Evolutionary conservation across 2,329 filamentous ascomycete species (phyloP), one percentile per base, ranked within the genome.

Genomic region (Bipolaris gigantea): DNA sequence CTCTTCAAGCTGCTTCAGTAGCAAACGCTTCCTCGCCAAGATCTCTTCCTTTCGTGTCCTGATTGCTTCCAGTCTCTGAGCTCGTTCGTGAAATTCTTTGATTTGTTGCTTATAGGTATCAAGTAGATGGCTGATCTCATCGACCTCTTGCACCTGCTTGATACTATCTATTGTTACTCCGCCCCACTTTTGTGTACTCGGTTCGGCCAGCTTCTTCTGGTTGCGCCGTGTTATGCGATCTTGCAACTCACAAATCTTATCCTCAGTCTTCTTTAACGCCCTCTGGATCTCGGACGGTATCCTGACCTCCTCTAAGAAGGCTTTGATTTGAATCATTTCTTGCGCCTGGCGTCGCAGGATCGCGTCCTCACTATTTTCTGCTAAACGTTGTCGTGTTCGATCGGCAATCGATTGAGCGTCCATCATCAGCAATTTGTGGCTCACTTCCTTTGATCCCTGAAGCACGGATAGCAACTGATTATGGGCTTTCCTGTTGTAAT

Each of bases 191-290:
- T 30, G 0, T 30, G 27, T 2, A 30, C 2, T 11, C 27, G 10
- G 27, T 30, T 30, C 6, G 5, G 13, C 10, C n/a, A 2, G 13
- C 10, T 16, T 46, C 19, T 10, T 18, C 9, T 27, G 32, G 9
- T 3, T 25, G 2, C n/a, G 6, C 21, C 6, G 36, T 3, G 15
- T 11, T 2, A 49, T 45, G 7, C 49, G 40, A 7, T 13, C 10
- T 16, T 56, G 34, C 3, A 57, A 16, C 1, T 40, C 16, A 1
- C 33, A n/a, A 7, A 57, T 54, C 18, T 50, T 48, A 8, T 21
- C 18, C n/a, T 49, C 44, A 6, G 48, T 36, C 2, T 32, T 21
- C 13, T 19, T 41, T 4, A 56, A 16, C 8, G 19, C 11, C 23
- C 21, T 34, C 1, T 33, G 40, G 2, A 32, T 40, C 23, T 41